Evolutionary conservation across 352 stramenopile species (phyloP).

Genomic region (Phytophthora constricta): DNA sequence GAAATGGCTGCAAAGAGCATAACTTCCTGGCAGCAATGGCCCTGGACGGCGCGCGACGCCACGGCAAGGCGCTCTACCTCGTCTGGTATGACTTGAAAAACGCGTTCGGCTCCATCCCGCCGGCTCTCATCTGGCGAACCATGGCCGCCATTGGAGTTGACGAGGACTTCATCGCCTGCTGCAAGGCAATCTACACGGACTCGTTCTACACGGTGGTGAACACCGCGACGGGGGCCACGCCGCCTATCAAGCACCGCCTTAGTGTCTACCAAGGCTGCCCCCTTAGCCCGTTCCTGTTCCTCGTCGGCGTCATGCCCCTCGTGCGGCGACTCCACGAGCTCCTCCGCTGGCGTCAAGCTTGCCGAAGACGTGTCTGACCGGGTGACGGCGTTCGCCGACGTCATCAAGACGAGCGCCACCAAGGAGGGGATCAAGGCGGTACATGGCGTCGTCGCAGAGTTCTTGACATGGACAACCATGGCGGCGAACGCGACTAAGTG

Average conservation of each 20-base stretch:
- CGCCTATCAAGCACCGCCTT: not conserved
- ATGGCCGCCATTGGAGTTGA: slow-evolving; percentile 13
- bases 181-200: slow-evolving; percentile 5
- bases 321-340: slow-evolving; percentile 10
- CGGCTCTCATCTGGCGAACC: slow-evolving; percentile 14
- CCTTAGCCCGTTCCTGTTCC: slow-evolving; percentile 31
- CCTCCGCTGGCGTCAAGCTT: slow-evolving; percentile 2
- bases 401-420: slow-evolving; percentile 12
- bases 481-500: slow-evolving; percentile 7
- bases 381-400: slow-evolving; percentile 10
- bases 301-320: slow-evolving; percentile 19
- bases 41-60: slow-evolving; percentile 19
- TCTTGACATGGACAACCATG: slow-evolving; percentile 5
- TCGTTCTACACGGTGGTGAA: not conserved
- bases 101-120: slow-evolving; percentile 26
- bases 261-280: slow-evolving; percentile 34
- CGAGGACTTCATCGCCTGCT: not conserved
- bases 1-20: slow-evolving; percentile 31
- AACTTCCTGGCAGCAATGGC: slow-evolving; percentile 22
- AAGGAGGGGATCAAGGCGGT: not conserved
- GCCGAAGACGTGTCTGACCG: not conserved
- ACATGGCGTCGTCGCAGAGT: not conserved
- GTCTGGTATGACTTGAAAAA: slow-evolving; percentile 30
- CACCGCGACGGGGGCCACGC: not conserved
- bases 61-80: slow-evolving; percentile 4